Conservation (phyloP, 305 asterid genomes). For the Fraxinus dipetala region DNA sequence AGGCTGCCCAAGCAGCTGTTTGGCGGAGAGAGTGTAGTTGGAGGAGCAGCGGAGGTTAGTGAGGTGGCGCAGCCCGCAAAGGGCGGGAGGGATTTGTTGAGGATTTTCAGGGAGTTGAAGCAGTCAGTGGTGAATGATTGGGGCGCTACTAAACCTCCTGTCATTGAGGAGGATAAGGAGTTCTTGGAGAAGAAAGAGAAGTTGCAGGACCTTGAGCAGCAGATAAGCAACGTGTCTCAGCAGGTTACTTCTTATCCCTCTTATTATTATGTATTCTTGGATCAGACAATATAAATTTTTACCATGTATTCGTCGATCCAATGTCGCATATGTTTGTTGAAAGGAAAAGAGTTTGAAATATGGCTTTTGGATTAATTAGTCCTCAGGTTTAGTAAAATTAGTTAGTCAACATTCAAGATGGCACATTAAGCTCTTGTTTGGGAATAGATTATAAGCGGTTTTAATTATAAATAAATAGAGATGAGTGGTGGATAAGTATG, state of each 20-base stretch:
- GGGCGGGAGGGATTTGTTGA: constrained; percentile 71
- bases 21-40: constrained; percentile 39
- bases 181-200: constrained; percentile 66
- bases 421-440: neutral
- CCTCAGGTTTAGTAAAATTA: neutral
- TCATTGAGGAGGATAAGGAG: constrained; percentile 82
- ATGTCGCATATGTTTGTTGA: neutral
- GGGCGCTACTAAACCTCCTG: constrained; percentile 68
- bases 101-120: constrained; percentile 83
- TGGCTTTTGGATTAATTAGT: constrained; percentile 9
- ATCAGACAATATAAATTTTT: neutral
- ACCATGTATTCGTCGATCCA: neutral
- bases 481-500: neutral
- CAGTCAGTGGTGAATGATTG: constrained; percentile 89
- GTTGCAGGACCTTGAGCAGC: constrained; percentile 81
- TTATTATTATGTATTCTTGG: constrained; percentile 1
- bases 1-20: constrained; percentile 61
- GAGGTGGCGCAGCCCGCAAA: constrained; percentile 67
- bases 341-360: constrained; percentile 9
- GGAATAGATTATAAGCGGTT: neutral
- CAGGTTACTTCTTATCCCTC: constrained; percentile 54
- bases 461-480: neutral
- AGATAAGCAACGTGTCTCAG: constrained; percentile 81
- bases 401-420: neutral
- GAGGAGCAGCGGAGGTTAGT: constrained; percentile 34